Evolutionary conservation across 2,329 filamentous ascomycete species (phyloP), one percentile per base, ranked within the genome.

Genomic region (Hypoxylon sp.): DNA sequence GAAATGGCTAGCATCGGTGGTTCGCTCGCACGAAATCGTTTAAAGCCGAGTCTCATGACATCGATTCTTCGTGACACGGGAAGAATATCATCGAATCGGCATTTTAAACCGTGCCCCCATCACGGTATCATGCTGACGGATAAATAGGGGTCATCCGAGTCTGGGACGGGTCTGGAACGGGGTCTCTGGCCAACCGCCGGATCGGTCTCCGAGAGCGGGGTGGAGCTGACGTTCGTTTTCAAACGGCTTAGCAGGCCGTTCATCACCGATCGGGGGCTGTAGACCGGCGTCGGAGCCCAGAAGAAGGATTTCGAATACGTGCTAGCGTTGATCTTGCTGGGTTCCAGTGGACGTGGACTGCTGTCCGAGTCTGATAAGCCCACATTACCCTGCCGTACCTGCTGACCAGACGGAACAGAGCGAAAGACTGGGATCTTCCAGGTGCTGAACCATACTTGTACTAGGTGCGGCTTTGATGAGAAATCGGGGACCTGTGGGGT

Each of bases 131-230:
- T 28, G 32, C 22, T 22, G 30, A 57, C 37, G 39, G 37, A 44
- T 24, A 26, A 54, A 46, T 49, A 52, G 43, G 60, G 41, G 17
- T 48, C 10, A 20, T 41, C 37, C n/a, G 37, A 41, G 37, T 20
- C 10, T 34, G 32, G 13, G 11, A 15, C 32, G 32, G 37, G 32
- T 57, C 32, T 20, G 46, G 53, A 52, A 50, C 46, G 53, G 49
- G 54, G 34, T 55, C 24, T 37, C 43, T 48, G 34, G 52, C 22
- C 52, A 39, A 44, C 37, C 49, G 28, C 60, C 64, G 64, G 64
- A 52, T 41, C 60, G 60, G 64, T 28, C 60, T 64, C 60, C 64
- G 64, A 67, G 60, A 39, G 13, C 48, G 60, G 53, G 64, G 64
- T 51, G 50, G 56, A 28, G 17, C 39, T 49, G 41, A 56, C 37